These are phyloP conservation scores for Sporisorium graminicola DNA, from an alignment of 1,284 basidiomycete genomes.

Conservation along the genomic window DNA sequence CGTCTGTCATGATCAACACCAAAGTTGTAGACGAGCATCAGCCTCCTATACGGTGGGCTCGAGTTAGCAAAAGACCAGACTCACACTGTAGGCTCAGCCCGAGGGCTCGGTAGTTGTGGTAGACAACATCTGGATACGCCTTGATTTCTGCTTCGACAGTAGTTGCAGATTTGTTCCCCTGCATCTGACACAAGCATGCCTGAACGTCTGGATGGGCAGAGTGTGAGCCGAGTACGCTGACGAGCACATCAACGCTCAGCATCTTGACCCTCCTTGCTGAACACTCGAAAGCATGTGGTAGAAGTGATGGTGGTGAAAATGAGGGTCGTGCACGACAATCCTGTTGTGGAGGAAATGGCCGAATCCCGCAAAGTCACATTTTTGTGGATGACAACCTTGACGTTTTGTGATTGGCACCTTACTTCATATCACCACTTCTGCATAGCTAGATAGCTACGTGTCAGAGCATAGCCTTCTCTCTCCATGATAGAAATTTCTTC, in stretches of 20 bases:
- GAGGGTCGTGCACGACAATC: neutral
- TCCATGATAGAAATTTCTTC: neutral
- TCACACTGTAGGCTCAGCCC: slow-evolving; percentile 48
- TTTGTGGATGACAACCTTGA: neutral
- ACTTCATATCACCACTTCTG: neutral
- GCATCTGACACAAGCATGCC: slow-evolving; percentile 6
- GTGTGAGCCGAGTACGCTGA: slow-evolving; percentile 6
- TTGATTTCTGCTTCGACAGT: slow-evolving; percentile 14
- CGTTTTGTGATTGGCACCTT: slow-evolving; percentile 1
- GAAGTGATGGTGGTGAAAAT: slow-evolving; percentile 1
- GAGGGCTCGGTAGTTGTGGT: slow-evolving; percentile 28
- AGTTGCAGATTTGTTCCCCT: neutral
- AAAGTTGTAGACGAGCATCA: neutral
- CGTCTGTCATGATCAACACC: slow-evolving; percentile 7
- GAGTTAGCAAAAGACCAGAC: neutral
- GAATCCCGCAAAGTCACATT: slow-evolving; percentile 9
- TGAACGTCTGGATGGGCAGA: slow-evolving; percentile 10
- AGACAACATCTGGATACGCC: slow-evolving; percentile 36
- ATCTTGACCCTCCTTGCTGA: neutral
- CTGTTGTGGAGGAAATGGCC: slow-evolving; percentile 10
- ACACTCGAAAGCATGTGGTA: neutral
- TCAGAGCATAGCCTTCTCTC: neutral
- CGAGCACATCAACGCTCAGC: slow-evolving; percentile 8
- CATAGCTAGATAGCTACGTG: neutral
- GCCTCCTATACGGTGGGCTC: too few relatives aligned